phyloP scores from a whole-genome alignment of 345 rosid species.

The Punica granatum region DNA sequence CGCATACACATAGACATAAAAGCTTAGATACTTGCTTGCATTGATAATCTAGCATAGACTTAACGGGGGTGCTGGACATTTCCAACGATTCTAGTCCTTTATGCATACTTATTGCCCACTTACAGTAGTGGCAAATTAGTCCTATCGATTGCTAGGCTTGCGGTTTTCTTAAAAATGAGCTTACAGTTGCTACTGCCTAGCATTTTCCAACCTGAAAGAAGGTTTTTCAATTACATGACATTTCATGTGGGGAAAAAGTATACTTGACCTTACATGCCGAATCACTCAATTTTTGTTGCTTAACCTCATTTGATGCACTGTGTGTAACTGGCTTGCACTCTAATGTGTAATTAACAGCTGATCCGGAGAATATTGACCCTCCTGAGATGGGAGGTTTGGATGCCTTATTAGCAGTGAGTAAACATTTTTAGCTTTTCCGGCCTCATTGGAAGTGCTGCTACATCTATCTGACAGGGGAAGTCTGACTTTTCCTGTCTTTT shows the following conservation, averaged over 20 bases:
- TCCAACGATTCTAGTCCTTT: no score
- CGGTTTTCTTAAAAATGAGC: no score
- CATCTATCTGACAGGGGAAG: neutral
- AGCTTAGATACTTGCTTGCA: no score
- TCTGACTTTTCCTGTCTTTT: constrained; percentile 11
- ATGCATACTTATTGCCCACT: no score
- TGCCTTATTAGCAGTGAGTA: constrained; percentile 32
- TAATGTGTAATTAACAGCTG: constrained; percentile 25
- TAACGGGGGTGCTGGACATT: no score
- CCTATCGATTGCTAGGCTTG: neutral
- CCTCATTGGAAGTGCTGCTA: neutral
- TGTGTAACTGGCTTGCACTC: neutral
- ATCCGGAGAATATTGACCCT: constrained; percentile 33
- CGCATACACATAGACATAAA: no score
- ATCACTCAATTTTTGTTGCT: neutral
- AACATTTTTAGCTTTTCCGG: constrained; percentile 1
- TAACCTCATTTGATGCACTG: neutral
- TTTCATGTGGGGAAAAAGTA: no score
- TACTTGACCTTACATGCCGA: neutral
- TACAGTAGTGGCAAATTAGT: neutral
- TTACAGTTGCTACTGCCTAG: neutral
- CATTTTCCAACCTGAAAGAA: neutral
- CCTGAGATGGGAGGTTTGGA: constrained; percentile 71
- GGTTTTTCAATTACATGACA: neutral
- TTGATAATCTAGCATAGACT: no score